Evolutionary conservation across 345 rosid genomes (phyloP).

Genomic region (Gossypium raimondii): DNA sequence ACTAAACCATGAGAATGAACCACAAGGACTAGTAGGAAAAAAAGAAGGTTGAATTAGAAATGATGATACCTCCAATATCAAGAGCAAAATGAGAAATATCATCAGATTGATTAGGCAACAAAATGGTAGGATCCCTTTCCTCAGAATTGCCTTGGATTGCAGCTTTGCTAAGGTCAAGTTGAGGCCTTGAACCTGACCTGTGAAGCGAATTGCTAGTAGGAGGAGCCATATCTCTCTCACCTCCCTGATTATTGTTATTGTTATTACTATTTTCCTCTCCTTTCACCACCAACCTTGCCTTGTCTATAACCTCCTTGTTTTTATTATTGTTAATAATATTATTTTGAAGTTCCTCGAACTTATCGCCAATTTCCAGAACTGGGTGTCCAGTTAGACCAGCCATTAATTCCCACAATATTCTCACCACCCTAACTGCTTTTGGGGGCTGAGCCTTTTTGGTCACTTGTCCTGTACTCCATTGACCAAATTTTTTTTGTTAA

Average conservation of each 20-base stretch:
- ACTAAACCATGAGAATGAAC: not conserved
- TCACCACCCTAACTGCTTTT: slow-evolving; percentile 22
- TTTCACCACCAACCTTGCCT: slow-evolving; percentile 25
- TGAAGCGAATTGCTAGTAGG: slow-evolving; percentile 52
- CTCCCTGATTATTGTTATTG: slow-evolving; percentile 18
- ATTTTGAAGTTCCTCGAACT: slow-evolving; percentile 16
- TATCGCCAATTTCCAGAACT: slow-evolving; percentile 43
- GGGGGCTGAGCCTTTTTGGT: not conserved
- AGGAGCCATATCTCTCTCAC: slow-evolving; percentile 61
- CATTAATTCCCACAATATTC: slow-evolving; percentile 28
- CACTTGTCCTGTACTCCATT: slow-evolving; percentile 25
- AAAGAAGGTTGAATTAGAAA: not conserved
- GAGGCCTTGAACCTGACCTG: slow-evolving; percentile 93
- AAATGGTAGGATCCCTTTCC: slow-evolving; percentile 88
- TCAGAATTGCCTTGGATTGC: slow-evolving; percentile 91
- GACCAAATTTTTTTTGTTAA: not conserved
- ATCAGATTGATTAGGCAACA: slow-evolving; percentile 92
- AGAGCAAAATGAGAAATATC: slow-evolving; percentile 92
- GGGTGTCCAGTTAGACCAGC: slow-evolving; percentile 36
- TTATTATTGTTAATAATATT: not conserved
- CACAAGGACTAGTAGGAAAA: slow-evolving; percentile 1
- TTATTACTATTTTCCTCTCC: slow-evolving; percentile 19
- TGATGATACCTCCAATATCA: slow-evolving; percentile 81
- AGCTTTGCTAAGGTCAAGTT: slow-evolving; percentile 94
- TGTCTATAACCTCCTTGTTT: slow-evolving; percentile 19